These are phyloP conservation scores for Flammula alnicola DNA, from an alignment of 1,284 basidiomycete genomes.

Conservation along the genomic window DNA sequence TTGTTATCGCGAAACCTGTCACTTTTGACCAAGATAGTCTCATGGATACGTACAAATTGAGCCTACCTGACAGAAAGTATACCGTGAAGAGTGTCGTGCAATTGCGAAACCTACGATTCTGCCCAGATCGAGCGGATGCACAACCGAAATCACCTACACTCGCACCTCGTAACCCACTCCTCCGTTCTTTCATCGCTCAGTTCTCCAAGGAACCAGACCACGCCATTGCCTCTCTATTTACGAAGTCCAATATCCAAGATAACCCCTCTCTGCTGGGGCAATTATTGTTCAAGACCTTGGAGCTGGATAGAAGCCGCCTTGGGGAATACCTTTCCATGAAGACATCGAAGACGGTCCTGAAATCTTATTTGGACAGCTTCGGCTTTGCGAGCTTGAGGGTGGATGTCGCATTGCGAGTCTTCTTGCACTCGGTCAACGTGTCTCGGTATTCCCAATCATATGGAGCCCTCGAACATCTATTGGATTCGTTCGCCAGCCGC, in stretches of 20 bases:
- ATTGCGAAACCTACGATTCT: conserved; percentile 73
- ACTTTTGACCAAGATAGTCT: conserved; percentile 64
- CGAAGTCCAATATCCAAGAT: conserved; percentile 58
- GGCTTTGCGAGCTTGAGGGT: conserved; percentile 83
- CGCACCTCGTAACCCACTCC: conserved; percentile 57
- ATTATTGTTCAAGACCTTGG: conserved; percentile 83
- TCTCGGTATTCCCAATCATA: conserved; percentile 56
- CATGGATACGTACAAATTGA: conserved; percentile 63
- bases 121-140: conserved; percentile 64
- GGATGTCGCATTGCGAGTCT: conserved; percentile 88
- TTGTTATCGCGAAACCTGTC: conserved; percentile 84
- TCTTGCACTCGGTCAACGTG: conserved; percentile 82
- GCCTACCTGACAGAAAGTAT: conserved; percentile 80
- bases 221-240: conserved; percentile 70
- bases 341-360: conserved; percentile 75
- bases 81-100: conserved; percentile 88
- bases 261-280: conserved; percentile 76
- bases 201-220: conserved; percentile 77
- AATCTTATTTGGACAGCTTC: conserved; percentile 87
- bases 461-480: conserved; percentile 63
- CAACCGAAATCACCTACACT: conserved; percentile 46
- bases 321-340: conserved; percentile 82
- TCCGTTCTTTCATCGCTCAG: conserved; percentile 72
- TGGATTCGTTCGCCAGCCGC: conserved; percentile 86
- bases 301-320: conserved; percentile 84